Evolutionary conservation across 495 filamentous ascomycete genomes (phyloP).

Genomic region (Mytilinidion resinicola): DNA sequence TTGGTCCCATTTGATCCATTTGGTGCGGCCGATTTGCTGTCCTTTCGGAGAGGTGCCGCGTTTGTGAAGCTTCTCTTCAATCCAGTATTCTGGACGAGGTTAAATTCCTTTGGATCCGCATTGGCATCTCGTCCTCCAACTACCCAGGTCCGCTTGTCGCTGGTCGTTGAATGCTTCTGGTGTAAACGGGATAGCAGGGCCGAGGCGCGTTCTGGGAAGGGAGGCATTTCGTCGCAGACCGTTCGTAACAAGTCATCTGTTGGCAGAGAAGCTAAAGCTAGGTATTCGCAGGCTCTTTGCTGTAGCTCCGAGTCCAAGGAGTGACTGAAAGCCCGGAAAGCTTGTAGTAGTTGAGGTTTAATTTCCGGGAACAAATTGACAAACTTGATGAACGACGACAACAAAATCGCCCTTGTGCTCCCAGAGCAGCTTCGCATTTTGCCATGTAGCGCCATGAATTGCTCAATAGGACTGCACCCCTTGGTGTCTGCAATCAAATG

Average conservation of each 20-base stretch:
- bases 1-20: constrained; percentile 43
- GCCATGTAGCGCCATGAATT: constrained; percentile 84
- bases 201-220: constrained; percentile 91
- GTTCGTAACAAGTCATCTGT: constrained; percentile 91
- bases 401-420: constrained; percentile 83
- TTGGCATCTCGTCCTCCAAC: constrained; percentile 93
- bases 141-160: constrained; percentile 93
- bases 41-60: constrained; percentile 31
- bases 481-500: constrained; percentile 93
- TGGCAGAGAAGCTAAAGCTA: constrained; percentile 75
- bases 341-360: constrained; percentile 85
- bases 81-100: constrained; percentile 71
- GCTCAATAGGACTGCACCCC: constrained; percentile 94
- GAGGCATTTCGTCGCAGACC: constrained; percentile 98
- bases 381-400: constrained; percentile 94
- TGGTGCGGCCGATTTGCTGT: constrained; percentile 26
- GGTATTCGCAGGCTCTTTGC: constrained; percentile 93
- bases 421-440: constrained; percentile 88
- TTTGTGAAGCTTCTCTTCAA: constrained; percentile 78
- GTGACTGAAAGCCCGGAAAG: constrained; percentile 90
- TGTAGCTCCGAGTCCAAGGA: constrained; percentile 93
- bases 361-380: constrained; percentile 99
- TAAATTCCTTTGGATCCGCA: constrained; percentile 69
- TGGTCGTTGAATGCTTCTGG: constrained; percentile 83
- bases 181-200: constrained; percentile 88